A percentile compares a stretch with the other conserved stretches of the same genome.
These are phyloP conservation scores for Schizonepeta tenuifolia DNA, from an alignment of 257 asterid genomes.

Conservation along the genomic window DNA sequence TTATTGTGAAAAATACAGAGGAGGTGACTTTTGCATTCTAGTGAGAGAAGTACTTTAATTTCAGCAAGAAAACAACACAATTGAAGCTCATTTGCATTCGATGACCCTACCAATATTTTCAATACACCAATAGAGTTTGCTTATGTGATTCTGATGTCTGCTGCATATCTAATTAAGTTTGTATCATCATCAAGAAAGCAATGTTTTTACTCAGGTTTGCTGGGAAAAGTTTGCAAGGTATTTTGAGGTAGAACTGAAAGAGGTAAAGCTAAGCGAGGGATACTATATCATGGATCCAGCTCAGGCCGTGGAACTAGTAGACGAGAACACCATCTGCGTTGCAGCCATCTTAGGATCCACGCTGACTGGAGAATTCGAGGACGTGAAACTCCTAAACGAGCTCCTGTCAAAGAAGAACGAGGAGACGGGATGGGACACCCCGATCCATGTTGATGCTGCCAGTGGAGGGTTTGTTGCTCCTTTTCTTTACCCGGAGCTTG, in stretches of 20 bases:
- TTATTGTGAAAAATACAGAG: too few species aligned
- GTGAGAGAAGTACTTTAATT: too few species aligned
- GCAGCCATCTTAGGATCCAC: conserved; percentile 88
- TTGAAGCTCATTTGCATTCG: too few species aligned
- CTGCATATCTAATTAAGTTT: too few species aligned
- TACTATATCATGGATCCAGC: conserved; percentile 70
- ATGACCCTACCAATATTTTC: too few species aligned
- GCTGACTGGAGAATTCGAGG: conserved; percentile 76
- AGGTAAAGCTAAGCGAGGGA: conserved; percentile 73
- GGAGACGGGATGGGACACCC: conserved; percentile 77
- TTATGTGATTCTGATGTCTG: too few species aligned
- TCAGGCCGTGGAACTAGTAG: conserved; percentile 75
- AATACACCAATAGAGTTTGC: too few species aligned
- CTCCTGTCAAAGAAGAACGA: conserved; percentile 58
- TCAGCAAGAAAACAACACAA: too few species aligned
- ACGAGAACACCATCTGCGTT: conserved; percentile 77
- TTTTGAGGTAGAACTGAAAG: conserved; percentile 80
- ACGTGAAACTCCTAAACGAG: conserved; percentile 69
- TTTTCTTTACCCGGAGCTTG: conserved; percentile 67
- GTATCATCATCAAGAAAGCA: too few species aligned
- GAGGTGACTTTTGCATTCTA: too few species aligned
- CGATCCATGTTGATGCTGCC: conserved; percentile 88
- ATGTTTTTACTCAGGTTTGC: conserved; percentile 52
- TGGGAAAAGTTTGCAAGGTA: conserved; percentile 85
- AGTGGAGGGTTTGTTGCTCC: conserved; percentile 90